Base-by-base conservation (phyloP, 805 yeast species). In the Nematodospora valgi region DNA sequence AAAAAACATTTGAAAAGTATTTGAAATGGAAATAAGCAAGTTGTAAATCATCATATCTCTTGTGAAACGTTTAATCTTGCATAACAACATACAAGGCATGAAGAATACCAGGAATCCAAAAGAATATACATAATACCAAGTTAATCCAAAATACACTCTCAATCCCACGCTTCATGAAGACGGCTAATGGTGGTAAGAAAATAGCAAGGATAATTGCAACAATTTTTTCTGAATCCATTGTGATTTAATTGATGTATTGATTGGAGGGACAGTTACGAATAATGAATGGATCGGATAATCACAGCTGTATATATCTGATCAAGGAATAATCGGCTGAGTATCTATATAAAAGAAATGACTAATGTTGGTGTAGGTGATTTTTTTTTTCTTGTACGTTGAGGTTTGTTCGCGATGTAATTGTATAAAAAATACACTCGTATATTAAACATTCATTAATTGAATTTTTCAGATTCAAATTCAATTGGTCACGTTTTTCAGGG, bases 91-190 rank as follows among this genome's bases (percentile, higher is more conserved):
- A 83, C 46, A 81, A 58, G 35, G 91, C 91, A 55, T 82, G 86
- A 47, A 83, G 61, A 62, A 82, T 82, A 64, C 81, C 89, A 52
- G 93, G 93, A 80, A 83, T 80, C 79, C 80, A 79, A 46, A 69
- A 60, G 56, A 74, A 80, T 48, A 68, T 42, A 68, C 83, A 78
- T 49, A 79, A 70, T 41, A 80, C 57, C 46, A 80, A 53, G 69
- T 81, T 82, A 54, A 83, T 72, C 58, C 82, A 62, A 52, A 82
- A 75, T 34, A 73, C 83, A 34, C 70, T 64, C 45, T 84, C 77
- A 46, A 76, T 69, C 43, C 91, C 93, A 48, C 70, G 73, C 44
- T 70, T 74, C 71, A 82, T 59, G 59, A 77, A 82, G 44, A 83
- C 93, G 23, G 89, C 85, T 48, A 83, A 70, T 34, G 89, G 89